Conservation (phyloP, 768 basidiomycete species). For the Vishniacozyma victoriae region DNA sequence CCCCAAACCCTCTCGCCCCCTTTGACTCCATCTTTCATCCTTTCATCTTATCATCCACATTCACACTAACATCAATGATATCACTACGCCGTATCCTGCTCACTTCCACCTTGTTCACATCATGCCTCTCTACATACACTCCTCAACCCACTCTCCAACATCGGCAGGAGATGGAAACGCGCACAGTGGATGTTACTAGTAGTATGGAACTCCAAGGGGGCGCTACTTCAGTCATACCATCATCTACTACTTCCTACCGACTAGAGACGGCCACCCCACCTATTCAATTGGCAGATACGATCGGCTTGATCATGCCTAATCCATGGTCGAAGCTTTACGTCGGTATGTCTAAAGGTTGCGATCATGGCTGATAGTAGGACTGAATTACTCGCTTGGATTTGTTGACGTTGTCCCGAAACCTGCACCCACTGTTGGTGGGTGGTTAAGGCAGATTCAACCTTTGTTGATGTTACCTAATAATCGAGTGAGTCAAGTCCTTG, state of each 20-base stretch:
- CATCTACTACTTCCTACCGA: neutral
- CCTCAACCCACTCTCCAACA: no score
- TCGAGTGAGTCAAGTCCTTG: conserved; percentile 16
- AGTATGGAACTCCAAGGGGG: no score
- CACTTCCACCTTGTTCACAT: no score
- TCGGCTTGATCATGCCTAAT: conserved; percentile 46
- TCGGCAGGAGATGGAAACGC: no score
- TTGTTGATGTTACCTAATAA: conserved; percentile 42
- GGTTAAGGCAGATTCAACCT: conserved; percentile 35
- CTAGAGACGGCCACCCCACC: conserved; percentile 12
- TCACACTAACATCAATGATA: no score
- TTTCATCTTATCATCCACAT: no score
- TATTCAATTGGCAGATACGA: conserved; percentile 24
- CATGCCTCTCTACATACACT: no score
- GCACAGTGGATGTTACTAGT: no score
- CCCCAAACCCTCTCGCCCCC: no score
- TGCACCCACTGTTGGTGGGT: conserved; percentile 31
- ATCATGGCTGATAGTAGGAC: conserved; percentile 4
- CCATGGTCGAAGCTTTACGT: conserved; percentile 32
- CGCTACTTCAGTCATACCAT: neutral
- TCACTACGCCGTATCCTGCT: no score
- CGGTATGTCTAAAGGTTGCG: conserved; percentile 11
- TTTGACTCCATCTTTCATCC: no score
- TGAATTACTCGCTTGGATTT: conserved; percentile 42
- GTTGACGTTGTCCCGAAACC: conserved; percentile 38